These are phyloP conservation scores for Thuja plicata DNA, from an alignment of 83 land plant genomes.

Conservation along the genomic window DNA sequence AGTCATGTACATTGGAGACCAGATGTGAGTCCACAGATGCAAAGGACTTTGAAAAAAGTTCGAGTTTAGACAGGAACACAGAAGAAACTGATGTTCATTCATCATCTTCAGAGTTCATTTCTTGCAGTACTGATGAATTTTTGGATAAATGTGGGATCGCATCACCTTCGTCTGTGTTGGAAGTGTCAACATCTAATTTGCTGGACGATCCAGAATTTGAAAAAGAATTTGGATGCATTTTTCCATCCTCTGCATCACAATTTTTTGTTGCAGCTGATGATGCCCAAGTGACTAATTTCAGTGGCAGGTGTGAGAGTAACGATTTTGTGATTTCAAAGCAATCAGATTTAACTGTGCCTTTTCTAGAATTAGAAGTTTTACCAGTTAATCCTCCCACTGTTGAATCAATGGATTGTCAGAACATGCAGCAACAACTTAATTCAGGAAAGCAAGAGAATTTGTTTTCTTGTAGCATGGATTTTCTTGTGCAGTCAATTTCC, in stretches of 20 bases:
- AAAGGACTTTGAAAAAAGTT: neutral
- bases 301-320: neutral
- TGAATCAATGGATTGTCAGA: neutral
- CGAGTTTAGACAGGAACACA: neutral
- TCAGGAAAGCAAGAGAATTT: neutral
- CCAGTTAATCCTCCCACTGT: neutral
- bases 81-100: conserved; percentile 1
- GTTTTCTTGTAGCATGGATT: neutral
- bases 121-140: conserved; percentile 1
- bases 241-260: neutral
- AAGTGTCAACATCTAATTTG: neutral
- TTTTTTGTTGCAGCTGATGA: neutral
- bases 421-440: neutral
- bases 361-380: neutral
- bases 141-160: neutral
- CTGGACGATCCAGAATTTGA: neutral
- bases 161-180: conserved; percentile 12
- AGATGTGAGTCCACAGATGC: neutral
- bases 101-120: conserved; percentile 1
- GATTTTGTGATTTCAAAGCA: neutral
- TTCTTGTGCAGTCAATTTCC: neutral
- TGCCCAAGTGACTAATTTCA: neutral
- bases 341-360: neutral
- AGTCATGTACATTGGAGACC: neutral
- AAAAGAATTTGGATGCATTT: neutral